Evolutionary conservation across 805 yeast species (phyloP).

Genomic region (Geotrichum ghanense): DNA sequence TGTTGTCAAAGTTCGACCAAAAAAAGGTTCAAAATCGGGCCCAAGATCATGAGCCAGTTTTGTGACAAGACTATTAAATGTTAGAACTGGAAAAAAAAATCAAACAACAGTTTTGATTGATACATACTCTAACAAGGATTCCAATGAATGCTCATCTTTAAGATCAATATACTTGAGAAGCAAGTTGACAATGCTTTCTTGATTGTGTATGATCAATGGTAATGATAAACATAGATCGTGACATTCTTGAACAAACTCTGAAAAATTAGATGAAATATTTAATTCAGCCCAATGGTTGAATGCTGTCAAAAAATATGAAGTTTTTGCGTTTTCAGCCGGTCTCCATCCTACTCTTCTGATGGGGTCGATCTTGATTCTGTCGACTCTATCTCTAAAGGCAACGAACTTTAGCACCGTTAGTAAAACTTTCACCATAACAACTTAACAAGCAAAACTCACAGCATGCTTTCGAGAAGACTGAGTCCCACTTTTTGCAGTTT

Average conservation of each 20-base stretch:
- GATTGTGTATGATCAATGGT: constrained; percentile 72
- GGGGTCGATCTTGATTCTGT: constrained; percentile 75
- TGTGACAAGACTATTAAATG: constrained; percentile 37
- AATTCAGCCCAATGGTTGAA: constrained; percentile 82
- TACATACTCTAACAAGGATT: constrained; percentile 60
- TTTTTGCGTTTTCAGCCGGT: constrained; percentile 19
- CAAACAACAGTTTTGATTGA: background rate
- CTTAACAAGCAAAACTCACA: too few species aligned
- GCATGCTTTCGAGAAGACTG: constrained; percentile 40
- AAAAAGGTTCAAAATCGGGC: constrained; percentile 72
- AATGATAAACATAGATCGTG: constrained; percentile 51
- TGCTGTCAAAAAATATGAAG: constrained; percentile 70
- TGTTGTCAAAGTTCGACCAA: constrained; percentile 38
- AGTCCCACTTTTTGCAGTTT: constrained; percentile 31
- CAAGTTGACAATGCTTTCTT: constrained; percentile 43
- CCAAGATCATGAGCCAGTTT: constrained; percentile 90
- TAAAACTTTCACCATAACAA: too few species aligned
- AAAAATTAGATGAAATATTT: constrained; percentile 62
- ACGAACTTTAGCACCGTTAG: constrained; percentile 31
- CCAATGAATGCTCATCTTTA: constrained; percentile 61
- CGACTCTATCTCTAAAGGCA: constrained; percentile 78
- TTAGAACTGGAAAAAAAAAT: background rate
- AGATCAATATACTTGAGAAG: constrained; percentile 36
- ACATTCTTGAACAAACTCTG: constrained; percentile 47
- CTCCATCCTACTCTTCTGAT: constrained; percentile 21